Evolutionary conservation across 1,284 basidiomycete species (phyloP).

Genomic region (Rhodotorula sp.): DNA sequence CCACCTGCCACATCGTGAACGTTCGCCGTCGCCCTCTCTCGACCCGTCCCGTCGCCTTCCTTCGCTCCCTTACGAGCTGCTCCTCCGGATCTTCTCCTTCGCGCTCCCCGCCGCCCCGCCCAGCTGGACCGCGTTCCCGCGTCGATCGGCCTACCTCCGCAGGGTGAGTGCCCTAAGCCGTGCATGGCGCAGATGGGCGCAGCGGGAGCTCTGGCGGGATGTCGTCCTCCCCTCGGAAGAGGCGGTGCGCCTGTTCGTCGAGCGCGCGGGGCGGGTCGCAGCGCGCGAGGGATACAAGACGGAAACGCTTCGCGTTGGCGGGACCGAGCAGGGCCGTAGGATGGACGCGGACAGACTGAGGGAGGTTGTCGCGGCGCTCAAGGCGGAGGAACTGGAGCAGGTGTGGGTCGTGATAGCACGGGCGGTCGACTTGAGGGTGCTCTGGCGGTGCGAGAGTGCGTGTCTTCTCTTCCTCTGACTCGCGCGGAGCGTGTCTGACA

Average conservation of each 20-base stretch:
- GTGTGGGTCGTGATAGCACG: constrained; percentile 1
- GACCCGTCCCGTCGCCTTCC: not conserved
- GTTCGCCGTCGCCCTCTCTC: not conserved
- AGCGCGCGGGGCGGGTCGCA: not conserved
- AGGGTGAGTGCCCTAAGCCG: not conserved
- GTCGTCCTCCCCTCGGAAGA: not conserved
- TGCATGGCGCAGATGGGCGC: not conserved
- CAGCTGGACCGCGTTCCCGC: not conserved
- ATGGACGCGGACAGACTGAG: not conserved
- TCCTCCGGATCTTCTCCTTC: not conserved
- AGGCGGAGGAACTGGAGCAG: not conserved
- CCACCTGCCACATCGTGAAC: not conserved
- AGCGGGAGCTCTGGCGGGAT: not conserved
- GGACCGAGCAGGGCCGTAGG: not conserved
- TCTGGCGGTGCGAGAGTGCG: not conserved
- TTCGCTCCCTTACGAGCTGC: not conserved
- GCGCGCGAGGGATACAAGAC: not conserved
- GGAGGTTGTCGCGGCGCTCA: not conserved
- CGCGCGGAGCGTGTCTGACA: no score
- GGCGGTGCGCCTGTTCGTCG: not conserved
- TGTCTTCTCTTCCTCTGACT: not conserved
- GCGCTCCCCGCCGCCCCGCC: not conserved
- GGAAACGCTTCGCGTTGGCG: constrained; percentile 4
- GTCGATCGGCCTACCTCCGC: not conserved
- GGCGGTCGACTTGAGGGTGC: constrained; percentile 1